Evolutionary conservation across 176 grass and related monocot species (phyloP).

Genomic region (Triticum dicoccoides): DNA sequence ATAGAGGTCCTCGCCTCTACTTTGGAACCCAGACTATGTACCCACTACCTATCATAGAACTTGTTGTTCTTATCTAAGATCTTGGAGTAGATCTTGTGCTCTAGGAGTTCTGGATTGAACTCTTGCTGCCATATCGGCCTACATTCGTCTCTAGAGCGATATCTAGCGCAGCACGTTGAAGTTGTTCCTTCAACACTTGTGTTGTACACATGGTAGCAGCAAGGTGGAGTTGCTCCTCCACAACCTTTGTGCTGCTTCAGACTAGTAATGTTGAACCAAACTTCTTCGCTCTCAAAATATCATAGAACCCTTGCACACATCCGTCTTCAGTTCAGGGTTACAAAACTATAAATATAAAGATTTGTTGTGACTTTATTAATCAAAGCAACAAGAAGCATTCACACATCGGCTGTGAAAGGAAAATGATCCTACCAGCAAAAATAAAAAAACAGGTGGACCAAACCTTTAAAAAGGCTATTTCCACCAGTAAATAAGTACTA

Average conservation of each 20-base stretch:
- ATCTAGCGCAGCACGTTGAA: too few species aligned
- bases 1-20: too few species aligned
- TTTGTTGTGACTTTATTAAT: slow-evolving; percentile 11
- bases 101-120: too few species aligned
- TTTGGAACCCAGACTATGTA: too few species aligned
- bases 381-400: slow-evolving; percentile 17
- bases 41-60: too few species aligned
- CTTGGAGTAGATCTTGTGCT: too few species aligned
- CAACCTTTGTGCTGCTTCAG: neutral
- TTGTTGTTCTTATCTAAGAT: too few species aligned
- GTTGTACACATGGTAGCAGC: too few species aligned
- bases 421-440: neutral
- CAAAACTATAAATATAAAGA: neutral
- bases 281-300: slow-evolving; percentile 8
- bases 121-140: too few species aligned
- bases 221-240: too few species aligned
- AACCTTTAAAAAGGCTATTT: slow-evolving; percentile 15
- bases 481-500: slow-evolving; percentile 3
- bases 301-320: neutral
- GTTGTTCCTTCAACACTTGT: too few species aligned
- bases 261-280: slow-evolving; percentile 22
- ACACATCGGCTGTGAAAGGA: neutral
- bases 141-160: too few species aligned
- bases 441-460: neutral
- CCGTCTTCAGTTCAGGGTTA: slow-evolving; percentile 11